Conservation (phyloP, 2,329 filamentous ascomycete genomes). For the Corynespora cassiicola region DNA sequence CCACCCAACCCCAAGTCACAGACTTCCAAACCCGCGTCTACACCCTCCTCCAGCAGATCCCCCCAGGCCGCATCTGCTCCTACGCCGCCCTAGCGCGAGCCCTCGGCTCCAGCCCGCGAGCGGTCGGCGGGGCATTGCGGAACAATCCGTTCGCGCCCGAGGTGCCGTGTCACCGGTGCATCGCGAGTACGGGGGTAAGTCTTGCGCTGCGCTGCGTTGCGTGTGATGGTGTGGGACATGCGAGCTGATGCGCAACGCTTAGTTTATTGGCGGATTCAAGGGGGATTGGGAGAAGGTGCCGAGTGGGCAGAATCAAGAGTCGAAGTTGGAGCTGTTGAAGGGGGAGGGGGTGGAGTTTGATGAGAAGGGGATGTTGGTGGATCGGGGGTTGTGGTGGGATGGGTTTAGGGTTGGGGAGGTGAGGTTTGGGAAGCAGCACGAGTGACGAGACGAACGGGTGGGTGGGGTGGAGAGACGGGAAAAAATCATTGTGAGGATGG, state of each 20-base stretch:
- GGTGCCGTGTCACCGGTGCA: slow-evolving; percentile 82
- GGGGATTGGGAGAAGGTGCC: slow-evolving; percentile 69
- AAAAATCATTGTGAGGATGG: not conserved
- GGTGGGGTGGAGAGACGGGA: slow-evolving; percentile 10
- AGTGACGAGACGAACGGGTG: not conserved
- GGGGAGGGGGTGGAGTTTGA: slow-evolving; percentile 72
- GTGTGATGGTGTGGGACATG: slow-evolving; percentile 8
- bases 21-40: slow-evolving; percentile 63
- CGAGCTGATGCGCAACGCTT: not conserved
- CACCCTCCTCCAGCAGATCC: slow-evolving; percentile 76
- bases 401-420: slow-evolving; percentile 44
- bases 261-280: slow-evolving; percentile 71
- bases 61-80: slow-evolving; percentile 75
- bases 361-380: slow-evolving; percentile 64
- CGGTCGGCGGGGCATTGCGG: slow-evolving; percentile 78
- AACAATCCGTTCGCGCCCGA: slow-evolving; percentile 82
- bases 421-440: too few species aligned
- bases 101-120: slow-evolving; percentile 74
- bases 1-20: slow-evolving; percentile 32
- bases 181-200: slow-evolving; percentile 72
- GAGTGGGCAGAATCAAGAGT: slow-evolving; percentile 67
- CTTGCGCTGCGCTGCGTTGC: not conserved
- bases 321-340: slow-evolving; percentile 68
- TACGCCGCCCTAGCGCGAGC: slow-evolving; percentile 75
- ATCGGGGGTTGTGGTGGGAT: slow-evolving; percentile 52